Conservation (phyloP, 768 basidiomycete species). For the Termitomyces sp. region DNA sequence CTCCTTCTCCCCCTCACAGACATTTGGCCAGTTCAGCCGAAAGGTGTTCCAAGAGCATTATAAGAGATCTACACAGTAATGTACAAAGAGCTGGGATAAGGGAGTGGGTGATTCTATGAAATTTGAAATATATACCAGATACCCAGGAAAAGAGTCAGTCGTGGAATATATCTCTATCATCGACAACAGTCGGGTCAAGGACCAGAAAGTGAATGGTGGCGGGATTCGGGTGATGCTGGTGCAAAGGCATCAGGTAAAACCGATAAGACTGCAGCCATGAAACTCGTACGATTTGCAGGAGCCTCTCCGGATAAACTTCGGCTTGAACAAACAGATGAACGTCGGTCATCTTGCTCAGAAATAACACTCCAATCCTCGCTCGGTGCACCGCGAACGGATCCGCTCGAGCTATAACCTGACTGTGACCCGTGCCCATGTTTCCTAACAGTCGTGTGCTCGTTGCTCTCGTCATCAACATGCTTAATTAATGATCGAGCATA, state of each 20-base stretch:
- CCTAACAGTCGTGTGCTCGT: conserved; percentile 33
- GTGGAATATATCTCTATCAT: not conserved
- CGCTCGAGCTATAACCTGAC: conserved; percentile 51
- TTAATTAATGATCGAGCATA: conserved; percentile 89
- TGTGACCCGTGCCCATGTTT: conserved; percentile 27
- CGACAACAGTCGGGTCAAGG: conserved; percentile 11
- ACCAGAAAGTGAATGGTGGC: conserved; percentile 32
- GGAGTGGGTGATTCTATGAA: conserved; percentile 15
- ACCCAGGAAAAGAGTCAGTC: not conserved
- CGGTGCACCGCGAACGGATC: conserved; percentile 44
- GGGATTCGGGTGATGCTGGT: conserved; percentile 34
- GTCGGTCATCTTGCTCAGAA: conserved; percentile 64
- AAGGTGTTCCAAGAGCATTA: conserved; percentile 65
- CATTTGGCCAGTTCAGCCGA: conserved; percentile 90
- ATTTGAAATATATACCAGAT: conserved; percentile 9
- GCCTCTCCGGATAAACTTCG: conserved; percentile 30
- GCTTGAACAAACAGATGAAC: conserved; percentile 50
- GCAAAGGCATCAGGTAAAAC: conserved; percentile 52
- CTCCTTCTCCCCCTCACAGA: conserved; percentile 62
- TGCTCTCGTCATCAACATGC: conserved; percentile 31
- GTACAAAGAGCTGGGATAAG: conserved; percentile 8
- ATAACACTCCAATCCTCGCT: conserved; percentile 90
- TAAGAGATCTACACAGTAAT: conserved; percentile 18
- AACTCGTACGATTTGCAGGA: conserved; percentile 54
- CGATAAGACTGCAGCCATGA: conserved; percentile 56